Evolutionary conservation across 441 rosid species (phyloP), one percentile per base, ranked within the genome.

Genomic region (Adansonia grandidieri): DNA sequence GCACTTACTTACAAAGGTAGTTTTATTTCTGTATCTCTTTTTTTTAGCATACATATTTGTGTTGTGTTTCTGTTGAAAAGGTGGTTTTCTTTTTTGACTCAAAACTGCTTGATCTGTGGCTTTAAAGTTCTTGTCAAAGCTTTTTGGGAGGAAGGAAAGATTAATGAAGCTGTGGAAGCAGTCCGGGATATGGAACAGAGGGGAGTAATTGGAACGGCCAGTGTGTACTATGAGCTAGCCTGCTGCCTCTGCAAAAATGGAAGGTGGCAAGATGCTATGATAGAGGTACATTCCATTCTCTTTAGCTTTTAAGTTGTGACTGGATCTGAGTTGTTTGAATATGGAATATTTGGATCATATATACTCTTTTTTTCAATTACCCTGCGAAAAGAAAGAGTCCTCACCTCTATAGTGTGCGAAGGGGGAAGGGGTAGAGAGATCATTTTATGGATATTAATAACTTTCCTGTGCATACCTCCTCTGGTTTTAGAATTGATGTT

Each of bases 171-270:
- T 54, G 87, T 93, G 81, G 89, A 87, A 92, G 90, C 88, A 78
- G 93, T 93, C 44, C 88, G 89, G 79, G 90, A 90, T 82, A 95
- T 95, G 99, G 98, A 95, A 86, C 83, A 74, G 65, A 91, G 93
- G 81, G 98, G 98, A 84, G 86, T 95, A 53, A 85, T 95, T 79
- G 98, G 98, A 84, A 86, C 86, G 4, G 94, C 91, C 73, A 84
- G 91, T 48, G 94, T 95, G 37, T 93, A 92, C 80, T 95, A 93
- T 75, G 99, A 93, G 81, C 78, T 95, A 75, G 95, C 96, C 47
- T 87, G 98, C 87, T 95, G 98, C 82, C 95, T 95, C 73, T 95
- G 97, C 86, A 78, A 85, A 80, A 83, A 85, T 20, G 92, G 99
- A 63, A 89, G 91, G 85, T 95, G 97, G 95, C 85, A 76, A 80